A percentile compares a stretch with the other conserved stretches of the same genome.
These are phyloP conservation scores for Ascochyta fabae DNA, from an alignment of 2,329 filamentous ascomycete species.

Conservation along the genomic window DNA sequence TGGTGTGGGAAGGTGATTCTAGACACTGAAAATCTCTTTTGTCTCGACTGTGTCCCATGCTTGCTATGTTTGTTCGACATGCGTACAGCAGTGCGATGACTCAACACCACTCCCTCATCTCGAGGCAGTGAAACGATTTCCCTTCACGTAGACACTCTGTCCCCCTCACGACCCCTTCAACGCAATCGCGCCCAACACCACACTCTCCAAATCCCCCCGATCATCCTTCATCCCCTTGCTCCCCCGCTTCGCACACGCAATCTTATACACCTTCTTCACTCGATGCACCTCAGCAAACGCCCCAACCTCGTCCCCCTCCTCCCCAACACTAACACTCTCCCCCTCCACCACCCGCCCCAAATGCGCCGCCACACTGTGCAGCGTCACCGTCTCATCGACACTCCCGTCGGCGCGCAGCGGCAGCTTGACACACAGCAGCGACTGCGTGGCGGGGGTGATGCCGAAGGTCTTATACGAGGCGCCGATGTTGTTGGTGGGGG, in stretches of 20 bases:
- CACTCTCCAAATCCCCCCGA: constrained; percentile 67
- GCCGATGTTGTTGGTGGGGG: constrained; percentile 86
- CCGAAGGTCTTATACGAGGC: constrained; percentile 92
- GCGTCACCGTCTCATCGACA: constrained; percentile 18
- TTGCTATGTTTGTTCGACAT: not conserved
- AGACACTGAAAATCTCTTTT: constrained; percentile 11
- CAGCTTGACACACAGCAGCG: constrained; percentile 84
- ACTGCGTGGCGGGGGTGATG: constrained; percentile 71
- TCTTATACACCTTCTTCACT: constrained; percentile 85
- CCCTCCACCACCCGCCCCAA: constrained; percentile 37
- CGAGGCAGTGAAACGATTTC: too few species aligned
- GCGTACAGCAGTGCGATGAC: not conserved
- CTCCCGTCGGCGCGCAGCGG: constrained; percentile 44
- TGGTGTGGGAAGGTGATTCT: constrained; percentile 30
- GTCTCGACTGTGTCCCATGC: not conserved
- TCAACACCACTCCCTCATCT: too few species aligned
- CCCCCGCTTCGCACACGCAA: constrained; percentile 60
- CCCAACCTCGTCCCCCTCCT: constrained; percentile 58
- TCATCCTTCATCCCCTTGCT: constrained; percentile 50
- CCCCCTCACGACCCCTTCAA: constrained; percentile 64
- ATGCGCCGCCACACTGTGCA: constrained; percentile 36
- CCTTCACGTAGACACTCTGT: too few species aligned
- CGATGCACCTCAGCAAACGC: constrained; percentile 56
- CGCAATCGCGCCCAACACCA: constrained; percentile 79
- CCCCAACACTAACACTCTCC: constrained; percentile 27